Evolutionary conservation across 2,329 filamentous ascomycete genomes (phyloP), one percentile per base, ranked within the genome.

Genomic region (Ophiognomonia clavigignenti-juglandacearum): DNA sequence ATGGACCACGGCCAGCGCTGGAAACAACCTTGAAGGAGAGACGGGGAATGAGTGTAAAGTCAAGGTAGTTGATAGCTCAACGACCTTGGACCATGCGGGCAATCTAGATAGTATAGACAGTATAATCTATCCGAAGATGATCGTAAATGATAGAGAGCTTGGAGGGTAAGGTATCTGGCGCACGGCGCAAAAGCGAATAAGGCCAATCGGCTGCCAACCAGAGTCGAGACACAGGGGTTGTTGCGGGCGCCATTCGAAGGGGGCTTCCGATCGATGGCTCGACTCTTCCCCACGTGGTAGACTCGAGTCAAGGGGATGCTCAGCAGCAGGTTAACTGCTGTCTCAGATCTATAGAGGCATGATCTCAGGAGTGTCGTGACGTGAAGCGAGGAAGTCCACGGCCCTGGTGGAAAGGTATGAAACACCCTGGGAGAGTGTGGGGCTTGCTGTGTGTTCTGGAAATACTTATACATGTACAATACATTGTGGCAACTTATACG

Each of bases 1-100:
- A 27, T 24, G n/a, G 26, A 43, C 2, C 31, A 35, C 40, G 40
- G 18, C 40, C 40, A 43, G 40, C 40, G 40, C 40, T 42, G 29
- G 13, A 14, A 42, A 24, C n/a, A n/a, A n/a, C n/a, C n/a, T n/a
- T 6, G 40, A 32, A 36, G 32, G 20, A 35, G 20, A 20, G 32
- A 35, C 32, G 16, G 32, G 29, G n/a, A 31, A 31, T 31, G 26
- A 31, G 13, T n/a, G n/a, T 13, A n/a, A 31, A n/a, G 10, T 11
- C 29, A 11, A 31, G 13, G 29, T 31, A 11, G 13, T 5, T n/a
- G 4, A 31, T 4, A 11, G n/a, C 19, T 35, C n/a, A 16, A 4
- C 32, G 6, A 35, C n/a, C 13, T n/a, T n/a, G n/a, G n/a, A n/a
- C n/a, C n/a, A n/a, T n/a, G n/a, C n/a, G n/a, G n/a, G n/a, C n/a